phyloP scores from a whole-genome alignment of 148 eudicot genomes.

The Gaultheria prostrata region DNA sequence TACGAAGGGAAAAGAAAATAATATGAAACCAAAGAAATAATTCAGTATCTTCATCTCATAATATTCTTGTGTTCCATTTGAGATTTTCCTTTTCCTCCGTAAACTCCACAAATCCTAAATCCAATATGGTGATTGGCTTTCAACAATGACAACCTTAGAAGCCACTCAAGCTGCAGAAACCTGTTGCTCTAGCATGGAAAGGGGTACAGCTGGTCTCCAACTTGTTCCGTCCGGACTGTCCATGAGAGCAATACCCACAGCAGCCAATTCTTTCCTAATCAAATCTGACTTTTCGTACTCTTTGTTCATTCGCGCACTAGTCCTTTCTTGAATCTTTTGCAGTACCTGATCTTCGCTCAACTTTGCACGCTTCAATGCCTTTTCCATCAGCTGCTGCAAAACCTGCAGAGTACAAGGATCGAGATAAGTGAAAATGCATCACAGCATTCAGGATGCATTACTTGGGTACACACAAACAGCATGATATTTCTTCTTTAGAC shows the following conservation, averaged over 20 bases:
- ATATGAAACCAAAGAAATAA: background rate
- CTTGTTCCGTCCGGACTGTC: constrained; percentile 82
- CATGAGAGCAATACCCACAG: constrained; percentile 82
- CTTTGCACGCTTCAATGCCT: constrained; percentile 79
- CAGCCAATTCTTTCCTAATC: constrained; percentile 79
- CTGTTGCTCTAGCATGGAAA: constrained; percentile 53
- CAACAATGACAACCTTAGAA: background rate
- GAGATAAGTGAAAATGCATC: background rate
- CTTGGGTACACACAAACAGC: background rate
- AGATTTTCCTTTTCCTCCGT: background rate
- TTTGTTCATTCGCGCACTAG: constrained; percentile 62
- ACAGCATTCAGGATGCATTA: background rate
- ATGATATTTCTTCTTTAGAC: no score
- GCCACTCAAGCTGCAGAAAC: constrained; percentile 27
- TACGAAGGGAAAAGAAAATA: background rate
- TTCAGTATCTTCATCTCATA: background rate
- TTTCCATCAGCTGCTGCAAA: constrained; percentile 66
- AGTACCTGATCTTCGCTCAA: constrained; percentile 68
- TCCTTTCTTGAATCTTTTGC: constrained; percentile 72
- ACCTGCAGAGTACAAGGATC: constrained; percentile 36
- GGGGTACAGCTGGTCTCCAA: constrained; percentile 95
- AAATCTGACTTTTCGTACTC: constrained; percentile 84
- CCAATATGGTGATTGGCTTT: background rate
- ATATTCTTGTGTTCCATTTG: background rate
- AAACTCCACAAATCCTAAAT: background rate